A percentile compares a stretch with the other conserved stretches of the same genome.
Conservation (phyloP, 2,329 filamentous ascomycete species). For the Colletotrichum sp. region DNA sequence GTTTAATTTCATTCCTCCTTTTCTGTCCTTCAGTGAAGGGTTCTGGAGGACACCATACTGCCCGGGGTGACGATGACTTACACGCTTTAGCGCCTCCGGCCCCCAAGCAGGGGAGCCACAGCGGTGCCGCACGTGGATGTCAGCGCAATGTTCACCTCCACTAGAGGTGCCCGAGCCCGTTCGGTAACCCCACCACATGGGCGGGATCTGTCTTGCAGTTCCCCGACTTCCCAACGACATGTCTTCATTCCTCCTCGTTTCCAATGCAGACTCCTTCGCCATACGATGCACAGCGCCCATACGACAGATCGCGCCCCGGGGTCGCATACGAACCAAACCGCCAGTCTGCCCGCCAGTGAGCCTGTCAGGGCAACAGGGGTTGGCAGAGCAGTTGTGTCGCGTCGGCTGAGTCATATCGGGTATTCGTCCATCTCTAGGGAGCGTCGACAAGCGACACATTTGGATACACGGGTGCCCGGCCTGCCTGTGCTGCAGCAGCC, state of each 20-base stretch:
- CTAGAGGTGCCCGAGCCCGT: not conserved
- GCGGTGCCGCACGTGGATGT: not conserved
- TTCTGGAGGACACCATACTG: not conserved
- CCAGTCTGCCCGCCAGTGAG: conserved; percentile 2
- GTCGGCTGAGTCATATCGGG: conserved; percentile 12
- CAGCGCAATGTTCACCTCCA: not conserved
- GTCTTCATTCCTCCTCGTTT: not conserved
- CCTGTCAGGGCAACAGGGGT: conserved; percentile 1
- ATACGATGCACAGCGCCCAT: not conserved
- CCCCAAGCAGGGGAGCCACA: not conserved
- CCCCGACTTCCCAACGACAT: not conserved
- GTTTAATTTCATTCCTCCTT: too few species aligned
- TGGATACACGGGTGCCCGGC: not conserved
- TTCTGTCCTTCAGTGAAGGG: not conserved
- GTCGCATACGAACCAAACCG: not conserved
- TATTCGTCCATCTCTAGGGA: not conserved
- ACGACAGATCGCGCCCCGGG: not conserved
- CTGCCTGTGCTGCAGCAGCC: not conserved
- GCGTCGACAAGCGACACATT: not conserved
- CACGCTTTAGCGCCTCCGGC: not conserved
- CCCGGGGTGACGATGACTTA: not conserved
- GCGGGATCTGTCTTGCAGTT: not conserved
- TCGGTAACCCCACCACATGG: not conserved
- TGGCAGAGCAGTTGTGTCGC: not conserved
- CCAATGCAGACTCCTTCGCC: not conserved